Conservation (phyloP, 306 rosid species). For the barrel medic (Medicago truncatula) region DNA sequence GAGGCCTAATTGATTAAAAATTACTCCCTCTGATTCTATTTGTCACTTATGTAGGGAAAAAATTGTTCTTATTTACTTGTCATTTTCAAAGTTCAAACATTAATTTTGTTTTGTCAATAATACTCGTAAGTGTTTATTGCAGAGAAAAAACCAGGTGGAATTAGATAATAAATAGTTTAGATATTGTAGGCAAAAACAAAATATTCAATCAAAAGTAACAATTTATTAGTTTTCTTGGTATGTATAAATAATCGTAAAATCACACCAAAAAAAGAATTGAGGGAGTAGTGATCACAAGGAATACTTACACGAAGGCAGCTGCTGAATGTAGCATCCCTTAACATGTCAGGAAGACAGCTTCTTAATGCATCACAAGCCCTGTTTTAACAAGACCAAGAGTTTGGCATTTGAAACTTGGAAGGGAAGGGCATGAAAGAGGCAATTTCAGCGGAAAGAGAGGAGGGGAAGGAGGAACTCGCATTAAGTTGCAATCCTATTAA, state of each 20-base stretch:
- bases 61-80: not conserved
- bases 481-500: slow-evolving; percentile 37
- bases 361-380: slow-evolving; percentile 97
- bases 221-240: not conserved
- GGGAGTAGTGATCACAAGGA: not conserved
- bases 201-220: not conserved
- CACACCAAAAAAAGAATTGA: not conserved
- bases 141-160: not conserved
- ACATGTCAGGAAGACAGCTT: slow-evolving; percentile 90
- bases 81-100: not conserved
- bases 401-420: not conserved
- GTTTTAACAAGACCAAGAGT: slow-evolving; percentile 40
- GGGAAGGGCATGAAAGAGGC: not conserved
- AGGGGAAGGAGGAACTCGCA: not conserved
- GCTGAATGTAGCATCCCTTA: slow-evolving; percentile 90
- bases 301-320: slow-evolving; percentile 82
- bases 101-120: not conserved
- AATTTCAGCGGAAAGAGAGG: not conserved
- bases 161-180: not conserved
- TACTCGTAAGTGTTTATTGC: not conserved
- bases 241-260: not conserved
- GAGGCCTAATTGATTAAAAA: not conserved
- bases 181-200: not conserved
- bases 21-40: not conserved
- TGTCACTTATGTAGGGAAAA: not conserved